Evolutionary conservation across 2,329 filamentous ascomycete species (phyloP), one percentile per base, ranked within the genome.

Genomic region (Arthroderma uncinatum): DNA sequence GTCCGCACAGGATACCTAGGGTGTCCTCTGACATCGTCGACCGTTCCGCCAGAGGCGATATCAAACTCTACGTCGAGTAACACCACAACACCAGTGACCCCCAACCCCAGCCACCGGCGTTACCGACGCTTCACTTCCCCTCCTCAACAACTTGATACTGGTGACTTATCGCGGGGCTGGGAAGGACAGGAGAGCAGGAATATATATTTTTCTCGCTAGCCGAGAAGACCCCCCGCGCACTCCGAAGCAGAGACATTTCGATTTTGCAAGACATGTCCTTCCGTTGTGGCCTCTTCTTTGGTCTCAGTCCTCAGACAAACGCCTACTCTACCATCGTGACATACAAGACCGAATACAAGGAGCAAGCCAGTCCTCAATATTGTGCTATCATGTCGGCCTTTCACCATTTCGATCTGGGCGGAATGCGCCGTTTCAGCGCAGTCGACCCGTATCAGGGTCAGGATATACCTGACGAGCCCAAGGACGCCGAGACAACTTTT

Each of bases 361-460:
- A 37, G 14, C 8, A 53, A 28, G n/a, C 50, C 50, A 53, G 34
- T 37, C 50, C 28, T 36, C 30, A 53, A 10, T 21, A 37, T 28
- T 36, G 34, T 19, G 50, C 50, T n/a, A 34, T 53, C 50, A 53
- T 53, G 50, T 53, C 50, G 9, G 50, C 50, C 4, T 53, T 53
- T 19, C 50, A 37, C 9, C n/a, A 53, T 21, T 28, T 53, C 9
- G 50, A 37, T 8, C 28, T 53, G 6, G 28, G 16, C 25, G 50
- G 50, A n/a, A 53, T 14, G 34, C 30, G 34, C 14, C 50, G 34
- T n/a, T 19, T 53, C 14, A 19, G 34, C 7, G n/a, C 28, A 12
- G 8, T 53, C 14, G 50, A 34, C 8, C n/a, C 14, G 28, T 53
- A 34, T 19, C 23, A 53, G 12, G 8, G 50, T 4, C n/a, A 28